phyloP scores from a whole-genome alignment of 257 asterid species.

The Lithospermum erythrorhizon region DNA sequence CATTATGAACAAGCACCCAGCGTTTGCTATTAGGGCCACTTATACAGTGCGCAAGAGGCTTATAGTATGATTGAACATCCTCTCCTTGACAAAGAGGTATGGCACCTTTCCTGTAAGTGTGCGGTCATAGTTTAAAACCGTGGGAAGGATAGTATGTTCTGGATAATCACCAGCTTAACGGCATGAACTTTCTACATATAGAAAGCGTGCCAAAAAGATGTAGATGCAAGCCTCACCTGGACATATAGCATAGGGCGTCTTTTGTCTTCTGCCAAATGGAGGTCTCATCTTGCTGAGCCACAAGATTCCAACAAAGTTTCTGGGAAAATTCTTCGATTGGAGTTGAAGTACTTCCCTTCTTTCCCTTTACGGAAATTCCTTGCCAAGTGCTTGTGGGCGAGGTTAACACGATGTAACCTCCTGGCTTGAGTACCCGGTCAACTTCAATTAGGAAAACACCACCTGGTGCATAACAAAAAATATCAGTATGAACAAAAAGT shows the following conservation, averaged over 20 bases:
- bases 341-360: slow-evolving; percentile 42
- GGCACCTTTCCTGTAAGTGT: slow-evolving; percentile 30
- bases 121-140: background rate
- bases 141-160: slow-evolving; percentile 5
- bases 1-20: slow-evolving; percentile 71
- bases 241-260: slow-evolving; percentile 55
- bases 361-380: slow-evolving; percentile 27
- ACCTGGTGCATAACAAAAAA: slow-evolving; percentile 40
- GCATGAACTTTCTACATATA: too few relatives aligned
- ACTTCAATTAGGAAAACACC: slow-evolving; percentile 78
- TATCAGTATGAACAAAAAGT: slow-evolving; percentile 16
- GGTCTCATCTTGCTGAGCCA: slow-evolving; percentile 80
- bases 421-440: slow-evolving; percentile 92
- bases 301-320: slow-evolving; percentile 69
- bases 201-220: background rate
- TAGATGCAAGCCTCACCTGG: slow-evolving; percentile 47
- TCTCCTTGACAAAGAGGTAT: slow-evolving; percentile 73
- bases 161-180: too few relatives aligned
- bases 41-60: slow-evolving; percentile 58
- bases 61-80: slow-evolving; percentile 60
- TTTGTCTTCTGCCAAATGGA: slow-evolving; percentile 77
- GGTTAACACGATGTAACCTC: slow-evolving; percentile 88
- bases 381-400: slow-evolving; percentile 58
- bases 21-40: slow-evolving; percentile 60
- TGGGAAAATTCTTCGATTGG: slow-evolving; percentile 54